These are phyloP conservation scores for Malassezia brasiliensis DNA, from an alignment of 1,284 basidiomycete genomes.

Conservation along the genomic window DNA sequence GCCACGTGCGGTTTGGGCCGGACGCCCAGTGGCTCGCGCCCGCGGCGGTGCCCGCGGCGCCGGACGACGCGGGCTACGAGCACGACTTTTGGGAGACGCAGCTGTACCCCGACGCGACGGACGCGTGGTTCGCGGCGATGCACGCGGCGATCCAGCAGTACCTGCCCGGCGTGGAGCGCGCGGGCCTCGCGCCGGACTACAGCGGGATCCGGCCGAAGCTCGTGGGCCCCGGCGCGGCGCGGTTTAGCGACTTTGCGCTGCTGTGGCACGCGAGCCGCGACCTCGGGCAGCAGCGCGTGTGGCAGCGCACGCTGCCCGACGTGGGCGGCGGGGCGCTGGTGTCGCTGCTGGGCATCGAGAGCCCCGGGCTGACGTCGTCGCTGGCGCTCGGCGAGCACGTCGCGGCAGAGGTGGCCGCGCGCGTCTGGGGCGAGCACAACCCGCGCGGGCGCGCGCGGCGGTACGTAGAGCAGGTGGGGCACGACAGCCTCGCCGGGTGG, in stretches of 20 bases:
- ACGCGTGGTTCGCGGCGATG: constrained; percentile 33
- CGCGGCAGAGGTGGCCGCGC: constrained; percentile 47
- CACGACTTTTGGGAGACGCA: constrained; percentile 30
- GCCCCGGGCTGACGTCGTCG: constrained; percentile 53
- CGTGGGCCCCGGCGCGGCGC: constrained; percentile 58
- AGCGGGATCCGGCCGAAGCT: constrained; percentile 85
- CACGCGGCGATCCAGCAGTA: constrained; percentile 52
- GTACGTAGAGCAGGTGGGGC: constrained; percentile 10
- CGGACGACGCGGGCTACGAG: constrained; percentile 6
- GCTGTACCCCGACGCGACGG: constrained; percentile 22
- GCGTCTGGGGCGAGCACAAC: constrained; percentile 45
- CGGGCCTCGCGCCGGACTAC: constrained; percentile 73
- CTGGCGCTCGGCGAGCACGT: constrained; percentile 53
- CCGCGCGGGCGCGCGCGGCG: constrained; percentile 5
- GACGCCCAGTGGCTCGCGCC: constrained; percentile 73
- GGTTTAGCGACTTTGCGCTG: constrained; percentile 72
- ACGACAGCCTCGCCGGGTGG: constrained; percentile 8
- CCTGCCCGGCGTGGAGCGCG: constrained; percentile 61
- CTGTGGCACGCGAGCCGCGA: constrained; percentile 33
- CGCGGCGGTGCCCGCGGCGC: not conserved
- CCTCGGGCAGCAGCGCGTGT: constrained; percentile 27
- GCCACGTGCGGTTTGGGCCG: constrained; percentile 83
- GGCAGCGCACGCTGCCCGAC: constrained; percentile 26
- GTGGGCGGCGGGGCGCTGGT: constrained; percentile 28
- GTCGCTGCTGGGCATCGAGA: constrained; percentile 55